Base-by-base conservation (phyloP, 139 green algal species). In the Zygnema circumcarinatum region DNA sequence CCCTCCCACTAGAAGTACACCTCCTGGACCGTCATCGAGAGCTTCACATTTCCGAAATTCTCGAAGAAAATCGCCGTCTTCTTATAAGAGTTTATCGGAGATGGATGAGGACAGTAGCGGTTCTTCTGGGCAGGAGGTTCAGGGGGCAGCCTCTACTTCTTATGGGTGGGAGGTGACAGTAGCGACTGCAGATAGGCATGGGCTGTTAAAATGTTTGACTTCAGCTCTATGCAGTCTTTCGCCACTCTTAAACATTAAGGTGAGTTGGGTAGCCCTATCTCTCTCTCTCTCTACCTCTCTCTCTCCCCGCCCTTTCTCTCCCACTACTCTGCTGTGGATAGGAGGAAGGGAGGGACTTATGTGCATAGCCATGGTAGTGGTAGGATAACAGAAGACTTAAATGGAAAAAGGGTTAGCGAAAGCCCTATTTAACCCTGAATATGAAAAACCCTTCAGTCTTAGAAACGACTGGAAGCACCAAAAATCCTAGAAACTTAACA, bases 91-190 rank as follows among this genome's bases (percentile, higher is more conserved):
- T 41, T 39, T 40, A 33, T 54, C 68, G 25, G 72, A 83, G 62
- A 68, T 69, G 68, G 82, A 83, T 35, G 82, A 88, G 68, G 82
- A 88, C 38, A 69, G 76, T 78, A 78, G 69, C 16, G 35, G 16
- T 38, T 39, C 35, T 25, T 78, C 69, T 3, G 33, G 47, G 0
- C 36, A 81, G 31, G 80, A 86, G 36, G 29, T 29, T 29, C 42
- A 29, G 25, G 42, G 29, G 29, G 40, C 31, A n/a, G 68, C 29
- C 40, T 11, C 3, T n/a, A 47, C 39, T 7, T 75, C 76, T 22
- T 83, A 56, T 41, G 67, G 68, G 33, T 83, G 68, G 68, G 82
- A 88, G 67, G 40, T 88, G 20, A 88, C 82, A 25, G 82, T 88
- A 22, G 82, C 82, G 20, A 84, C 82, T 16, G 72, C 68, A 54